Evolutionary conservation across 768 basidiomycete genomes (phyloP).

Genomic region (Mycena rosella): DNA sequence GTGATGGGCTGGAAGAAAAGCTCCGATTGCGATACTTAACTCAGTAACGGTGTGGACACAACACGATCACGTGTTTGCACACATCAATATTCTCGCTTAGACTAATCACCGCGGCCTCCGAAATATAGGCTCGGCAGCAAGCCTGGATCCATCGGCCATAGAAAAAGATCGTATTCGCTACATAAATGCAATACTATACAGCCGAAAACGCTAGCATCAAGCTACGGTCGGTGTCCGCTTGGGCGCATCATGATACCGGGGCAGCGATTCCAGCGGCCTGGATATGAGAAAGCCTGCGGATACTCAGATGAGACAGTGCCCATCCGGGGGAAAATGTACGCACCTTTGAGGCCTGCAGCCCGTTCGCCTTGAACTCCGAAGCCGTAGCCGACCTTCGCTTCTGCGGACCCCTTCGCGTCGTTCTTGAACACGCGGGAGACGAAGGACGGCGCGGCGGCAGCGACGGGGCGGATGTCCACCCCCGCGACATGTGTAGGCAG

Average conservation of each 20-base stretch:
- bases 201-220: not conserved
- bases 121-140: too few species aligned
- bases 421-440: slow-evolving; percentile 52
- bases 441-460: slow-evolving; percentile 50
- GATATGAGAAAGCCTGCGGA: slow-evolving; percentile 65
- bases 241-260: slow-evolving; percentile 68
- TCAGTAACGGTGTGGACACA: too few species aligned
- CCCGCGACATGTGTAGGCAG: slow-evolving; percentile 62
- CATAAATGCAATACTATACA: slow-evolving; percentile 1
- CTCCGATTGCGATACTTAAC: too few species aligned
- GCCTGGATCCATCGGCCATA: too few species aligned
- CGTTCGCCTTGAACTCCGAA: slow-evolving; percentile 87
- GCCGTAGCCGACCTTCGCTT: slow-evolving; percentile 60
- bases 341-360: slow-evolving; percentile 72
- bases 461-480: slow-evolving; percentile 51
- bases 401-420: slow-evolving; percentile 34
- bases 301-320: slow-evolving; percentile 2
- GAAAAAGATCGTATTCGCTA: not conserved
- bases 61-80: too few species aligned
- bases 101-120: too few species aligned
- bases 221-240: slow-evolving; percentile 41
- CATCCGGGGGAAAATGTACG: slow-evolving; percentile 28
- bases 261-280: slow-evolving; percentile 73
- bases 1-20: too few species aligned
- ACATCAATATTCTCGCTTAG: too few species aligned